Evolutionary conservation across 306 rosid species (phyloP).

Genomic region (Begonia loranthoides): DNA sequence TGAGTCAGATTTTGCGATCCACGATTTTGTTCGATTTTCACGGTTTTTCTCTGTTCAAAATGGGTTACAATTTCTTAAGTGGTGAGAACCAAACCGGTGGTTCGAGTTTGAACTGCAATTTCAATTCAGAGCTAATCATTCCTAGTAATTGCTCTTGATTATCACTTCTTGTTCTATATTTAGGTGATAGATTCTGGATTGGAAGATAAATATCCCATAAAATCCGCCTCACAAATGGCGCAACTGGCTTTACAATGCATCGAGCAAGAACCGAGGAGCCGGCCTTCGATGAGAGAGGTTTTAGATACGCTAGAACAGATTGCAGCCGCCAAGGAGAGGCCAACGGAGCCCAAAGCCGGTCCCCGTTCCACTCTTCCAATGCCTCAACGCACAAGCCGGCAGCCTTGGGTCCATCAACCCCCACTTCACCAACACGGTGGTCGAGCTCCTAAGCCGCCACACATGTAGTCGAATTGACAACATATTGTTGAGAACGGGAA

Average conservation of each 20-base stretch:
- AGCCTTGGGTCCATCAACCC: conserved; percentile 41
- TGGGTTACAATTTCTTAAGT: too few species aligned
- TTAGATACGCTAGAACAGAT: conserved; percentile 52
- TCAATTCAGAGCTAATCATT: too few species aligned
- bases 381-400: conserved; percentile 27
- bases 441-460: conserved; percentile 17
- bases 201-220: conserved; percentile 62
- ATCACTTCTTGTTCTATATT: too few species aligned
- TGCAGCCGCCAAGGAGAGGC: conserved; percentile 36
- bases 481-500: too few species aligned
- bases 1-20: too few species aligned
- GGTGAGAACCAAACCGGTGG: too few species aligned
- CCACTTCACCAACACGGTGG: conserved; percentile 35
- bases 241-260: conserved; percentile 63
- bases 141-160: too few species aligned
- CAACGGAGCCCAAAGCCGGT: conserved; percentile 27
- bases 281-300: conserved; percentile 87
- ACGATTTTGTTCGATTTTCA: too few species aligned
- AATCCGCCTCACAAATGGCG: conserved; percentile 62
- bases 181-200: conserved; percentile 46
- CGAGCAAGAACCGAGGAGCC: conserved; percentile 57
- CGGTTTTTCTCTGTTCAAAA: too few species aligned
- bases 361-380: conserved; percentile 21
- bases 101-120: too few species aligned
- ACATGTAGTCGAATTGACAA: background rate